Base-by-base conservation (phyloP, 176 grass and related monocot genomes). In the Rhipidocladum racemiflorum region DNA sequence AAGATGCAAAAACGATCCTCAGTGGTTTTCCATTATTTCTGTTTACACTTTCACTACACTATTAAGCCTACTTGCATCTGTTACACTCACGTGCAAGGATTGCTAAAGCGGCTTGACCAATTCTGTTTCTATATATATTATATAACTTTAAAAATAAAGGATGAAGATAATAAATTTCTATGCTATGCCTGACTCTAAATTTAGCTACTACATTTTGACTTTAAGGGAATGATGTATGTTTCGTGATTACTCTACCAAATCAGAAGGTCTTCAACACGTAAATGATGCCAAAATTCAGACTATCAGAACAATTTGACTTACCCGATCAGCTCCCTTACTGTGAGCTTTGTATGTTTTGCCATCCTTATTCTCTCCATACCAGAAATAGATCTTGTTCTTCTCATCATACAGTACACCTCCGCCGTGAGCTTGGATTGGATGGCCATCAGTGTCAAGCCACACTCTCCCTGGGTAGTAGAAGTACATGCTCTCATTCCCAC, bases 291-390 rank as follows among this genome's bases (percentile, higher is more conserved):
- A 40, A 35, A 36, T 32, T 40, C 32, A 66, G 23, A 79, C 29
- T 62, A 76, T 20, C 5, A 63, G 18, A 85, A 82, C 27, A 86
- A 32, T 48, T 80, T 0, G 64, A 76, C 91, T 80, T 70, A 99
- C 93, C 86, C 97, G 79, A 69, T 92, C 93, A 81, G 97, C 91
- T 29, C 83, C 89, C 72, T 89, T 99, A 45, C 62, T 87, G 51
- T 99, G 85, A 83, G 87, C 83, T 53, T 90, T 90, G 88, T 99
- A 96, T 9, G 93, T 99, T 66, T 90, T 90, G 29, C 97, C 85
- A 83, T 96, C 85, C 84, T 99, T 99, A 77, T 99, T 99, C 80
- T 99, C 97, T 34, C 97, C 97, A 51, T 99, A 99, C 93, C 93
- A 99, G 75, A 91, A 99, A 81, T 91, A 93, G 27, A 80, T 89